A percentile compares a stretch with the other conserved stretches of the same genome.
Evolutionary conservation across 2,329 filamentous ascomycete species (phyloP).

Genomic region (Cryphonectria naterciae): DNA sequence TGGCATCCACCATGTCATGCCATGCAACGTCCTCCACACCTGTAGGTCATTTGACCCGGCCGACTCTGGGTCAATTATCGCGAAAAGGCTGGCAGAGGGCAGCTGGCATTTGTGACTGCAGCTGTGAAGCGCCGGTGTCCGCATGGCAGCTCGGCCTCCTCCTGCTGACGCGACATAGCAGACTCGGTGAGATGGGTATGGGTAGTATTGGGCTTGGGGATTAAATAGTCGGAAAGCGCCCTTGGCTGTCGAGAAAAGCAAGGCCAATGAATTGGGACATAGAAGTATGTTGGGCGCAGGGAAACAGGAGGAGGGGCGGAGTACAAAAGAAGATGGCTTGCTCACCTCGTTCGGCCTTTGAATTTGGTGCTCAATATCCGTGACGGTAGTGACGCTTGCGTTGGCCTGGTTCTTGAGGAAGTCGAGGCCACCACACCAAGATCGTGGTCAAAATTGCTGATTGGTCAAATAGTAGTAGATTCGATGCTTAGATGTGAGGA

Average conservation of each 20-base stretch:
- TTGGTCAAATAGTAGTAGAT: neutral
- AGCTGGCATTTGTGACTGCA: neutral
- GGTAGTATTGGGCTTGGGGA: neutral
- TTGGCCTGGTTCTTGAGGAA: neutral
- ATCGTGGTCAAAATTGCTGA: neutral
- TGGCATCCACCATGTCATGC: slow-evolving; percentile 8
- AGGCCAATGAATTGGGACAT: neutral
- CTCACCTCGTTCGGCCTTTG: slow-evolving; percentile 3
- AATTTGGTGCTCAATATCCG: neutral
- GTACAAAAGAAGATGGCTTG: neutral
- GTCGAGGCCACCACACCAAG: neutral
- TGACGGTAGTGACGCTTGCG: neutral
- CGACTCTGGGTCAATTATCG: neutral
- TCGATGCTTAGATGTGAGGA: neutral
- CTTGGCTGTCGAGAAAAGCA: neutral
- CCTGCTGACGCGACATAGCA: neutral
- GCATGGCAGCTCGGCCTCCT: neutral
- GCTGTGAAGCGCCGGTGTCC: neutral
- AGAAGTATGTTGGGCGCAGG: neutral
- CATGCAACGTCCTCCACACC: slow-evolving; percentile 23
- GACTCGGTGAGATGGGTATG: neutral
- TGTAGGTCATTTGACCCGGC: slow-evolving; percentile 11
- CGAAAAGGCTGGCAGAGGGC: neutral
- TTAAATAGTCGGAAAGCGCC: neutral
- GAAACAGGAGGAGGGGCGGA: neutral